Conservation (phyloP, 176 grass and related monocot genomes). For the Hsuehochloa calcarea region DNA sequence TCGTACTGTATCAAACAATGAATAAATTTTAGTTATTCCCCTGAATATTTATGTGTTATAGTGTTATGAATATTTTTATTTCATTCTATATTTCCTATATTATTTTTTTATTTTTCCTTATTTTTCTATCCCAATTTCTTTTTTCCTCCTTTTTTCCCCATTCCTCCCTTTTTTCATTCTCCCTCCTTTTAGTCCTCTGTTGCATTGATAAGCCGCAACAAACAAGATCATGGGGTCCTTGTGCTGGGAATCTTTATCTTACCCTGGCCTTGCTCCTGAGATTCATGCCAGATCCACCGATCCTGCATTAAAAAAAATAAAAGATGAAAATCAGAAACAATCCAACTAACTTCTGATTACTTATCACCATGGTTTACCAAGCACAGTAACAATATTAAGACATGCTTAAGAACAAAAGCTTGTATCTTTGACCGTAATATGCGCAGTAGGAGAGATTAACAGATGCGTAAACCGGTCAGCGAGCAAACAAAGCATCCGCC, state of each 20-base stretch:
- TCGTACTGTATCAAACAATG: no score
- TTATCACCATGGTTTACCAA: background rate
- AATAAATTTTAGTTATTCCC: no score
- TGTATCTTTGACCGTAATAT: background rate
- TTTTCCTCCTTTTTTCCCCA: no score
- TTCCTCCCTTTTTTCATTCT: no score
- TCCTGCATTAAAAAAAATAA: slow-evolving; percentile 50
- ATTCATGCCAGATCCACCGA: slow-evolving; percentile 98
- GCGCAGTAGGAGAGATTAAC: background rate
- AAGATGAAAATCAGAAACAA: background rate
- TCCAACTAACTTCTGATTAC: background rate
- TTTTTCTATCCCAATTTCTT: no score
- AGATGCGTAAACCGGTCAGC: background rate
- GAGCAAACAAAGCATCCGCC: background rate
- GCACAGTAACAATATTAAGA: background rate
- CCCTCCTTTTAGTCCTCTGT: no score
- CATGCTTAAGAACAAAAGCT: background rate
- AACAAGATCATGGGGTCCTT: slow-evolving; percentile 30
- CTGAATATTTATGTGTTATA: no score
- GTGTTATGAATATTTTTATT: no score
- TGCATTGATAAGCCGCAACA: slow-evolving; percentile 26
- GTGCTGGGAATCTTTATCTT: slow-evolving; percentile 33
- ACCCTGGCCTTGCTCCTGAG: slow-evolving; percentile 97
- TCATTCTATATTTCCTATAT: no score
- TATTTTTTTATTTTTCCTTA: no score